Evolutionary conservation across 345 rosid species (phyloP).

Genomic region (Moringa oleifera): DNA sequence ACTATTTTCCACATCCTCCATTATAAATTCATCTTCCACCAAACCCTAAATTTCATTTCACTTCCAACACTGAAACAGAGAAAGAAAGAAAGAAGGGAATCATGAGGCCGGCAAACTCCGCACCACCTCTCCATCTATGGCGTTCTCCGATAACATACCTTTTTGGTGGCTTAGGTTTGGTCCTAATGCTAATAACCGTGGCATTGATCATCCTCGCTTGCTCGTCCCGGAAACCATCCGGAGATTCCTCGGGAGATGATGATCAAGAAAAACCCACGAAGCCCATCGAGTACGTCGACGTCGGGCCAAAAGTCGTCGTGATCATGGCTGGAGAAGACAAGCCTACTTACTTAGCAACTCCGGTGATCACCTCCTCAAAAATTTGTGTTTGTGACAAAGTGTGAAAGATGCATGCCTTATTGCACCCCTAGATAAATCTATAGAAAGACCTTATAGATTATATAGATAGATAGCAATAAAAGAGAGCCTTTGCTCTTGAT

Average conservation of each 20-base stretch:
- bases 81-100: neutral
- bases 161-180: slow-evolving; percentile 34
- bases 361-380: slow-evolving; percentile 11
- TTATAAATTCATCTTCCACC: neutral
- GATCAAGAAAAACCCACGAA: slow-evolving; percentile 6
- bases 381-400: slow-evolving; percentile 23
- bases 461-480: too few relatives aligned
- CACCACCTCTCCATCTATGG: slow-evolving; percentile 29
- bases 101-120: neutral
- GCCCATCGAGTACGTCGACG: slow-evolving; percentile 11
- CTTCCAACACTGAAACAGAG: neutral
- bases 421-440: neutral
- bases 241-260: slow-evolving; percentile 1
- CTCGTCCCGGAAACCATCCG: slow-evolving; percentile 20
- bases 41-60: neutral
- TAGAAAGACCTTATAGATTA: neutral
- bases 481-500: neutral
- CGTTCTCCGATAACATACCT: slow-evolving; percentile 43
- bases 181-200: slow-evolving; percentile 27
- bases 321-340: slow-evolving; percentile 54
- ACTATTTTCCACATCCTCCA: neutral
- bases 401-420: neutral
- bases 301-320: slow-evolving; percentile 38
- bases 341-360: slow-evolving; percentile 49
- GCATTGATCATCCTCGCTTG: slow-evolving; percentile 34